These are phyloP conservation scores for Nicotiana rustica DNA, from an alignment of 305 asterid genomes.

Conservation along the genomic window DNA sequence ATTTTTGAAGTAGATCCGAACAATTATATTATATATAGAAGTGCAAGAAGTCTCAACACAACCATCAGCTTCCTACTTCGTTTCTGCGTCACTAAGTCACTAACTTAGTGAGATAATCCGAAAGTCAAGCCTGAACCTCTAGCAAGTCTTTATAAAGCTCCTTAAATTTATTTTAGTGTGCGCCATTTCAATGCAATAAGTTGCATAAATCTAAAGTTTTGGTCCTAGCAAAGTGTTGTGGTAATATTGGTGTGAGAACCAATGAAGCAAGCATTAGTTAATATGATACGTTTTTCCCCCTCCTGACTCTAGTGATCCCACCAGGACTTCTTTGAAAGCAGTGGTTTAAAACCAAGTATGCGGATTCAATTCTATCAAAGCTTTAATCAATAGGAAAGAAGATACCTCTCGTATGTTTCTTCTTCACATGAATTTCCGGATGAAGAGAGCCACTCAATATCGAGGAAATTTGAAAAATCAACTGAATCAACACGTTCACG, in stretches of 20 bases:
- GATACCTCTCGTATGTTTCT: conserved; percentile 76
- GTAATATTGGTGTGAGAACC: background rate
- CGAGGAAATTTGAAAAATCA: conserved; percentile 78
- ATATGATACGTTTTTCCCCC: background rate
- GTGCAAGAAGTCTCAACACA: conserved; percentile 1
- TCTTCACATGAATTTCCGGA: conserved; percentile 93
- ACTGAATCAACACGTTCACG: conserved; percentile 62
- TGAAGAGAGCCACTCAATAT: conserved; percentile 83
- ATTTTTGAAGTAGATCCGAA: background rate
- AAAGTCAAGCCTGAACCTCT: background rate
- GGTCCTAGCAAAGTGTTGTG: background rate
- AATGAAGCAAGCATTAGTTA: background rate
- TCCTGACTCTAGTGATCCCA: conserved; percentile 3
- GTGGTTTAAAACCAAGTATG: conserved; percentile 8
- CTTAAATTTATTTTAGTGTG: background rate
- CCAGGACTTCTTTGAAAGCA: conserved; percentile 14
- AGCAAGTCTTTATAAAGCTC: background rate
- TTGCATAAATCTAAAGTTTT: background rate
- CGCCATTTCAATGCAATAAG: conserved; percentile 13
- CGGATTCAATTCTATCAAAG: background rate
- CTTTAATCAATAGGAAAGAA: conserved; percentile 14
- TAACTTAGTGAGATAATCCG: background rate
- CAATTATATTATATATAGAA: background rate
- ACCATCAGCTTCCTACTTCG: background rate
- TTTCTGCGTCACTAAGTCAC: background rate